A percentile compares a stretch with the other conserved stretches of the same genome.
These are phyloP conservation scores for Exserohilum rostratum DNA, from an alignment of 2,329 filamentous ascomycete species.

Conservation along the genomic window DNA sequence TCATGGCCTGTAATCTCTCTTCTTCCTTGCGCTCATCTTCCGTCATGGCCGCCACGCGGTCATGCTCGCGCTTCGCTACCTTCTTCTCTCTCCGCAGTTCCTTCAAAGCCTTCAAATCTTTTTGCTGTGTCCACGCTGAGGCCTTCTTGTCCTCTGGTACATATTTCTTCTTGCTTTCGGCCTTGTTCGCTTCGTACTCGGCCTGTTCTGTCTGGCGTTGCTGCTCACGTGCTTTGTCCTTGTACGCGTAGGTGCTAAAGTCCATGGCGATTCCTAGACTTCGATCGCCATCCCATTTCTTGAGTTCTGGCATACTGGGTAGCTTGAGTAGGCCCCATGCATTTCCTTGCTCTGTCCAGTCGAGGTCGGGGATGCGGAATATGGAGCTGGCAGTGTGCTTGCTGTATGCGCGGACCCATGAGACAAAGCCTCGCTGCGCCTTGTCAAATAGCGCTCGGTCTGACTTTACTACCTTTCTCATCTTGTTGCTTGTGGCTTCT, in stretches of 20 bases:
- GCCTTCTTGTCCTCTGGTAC: constrained; percentile 36
- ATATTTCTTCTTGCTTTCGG: constrained; percentile 33
- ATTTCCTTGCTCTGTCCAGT: constrained; percentile 81
- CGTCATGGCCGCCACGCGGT: constrained; percentile 31
- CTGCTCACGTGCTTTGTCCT: constrained; percentile 53
- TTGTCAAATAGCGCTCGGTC: constrained; percentile 81
- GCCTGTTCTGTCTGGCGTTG: constrained; percentile 47
- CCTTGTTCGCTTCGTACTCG: constrained; percentile 24
- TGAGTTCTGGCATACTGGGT: constrained; percentile 88
- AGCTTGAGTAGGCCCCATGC: constrained; percentile 87
- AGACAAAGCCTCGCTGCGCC: constrained; percentile 88
- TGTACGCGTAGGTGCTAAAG: constrained; percentile 51
- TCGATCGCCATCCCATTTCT: constrained; percentile 54
- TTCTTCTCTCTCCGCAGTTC: constrained; percentile 46
- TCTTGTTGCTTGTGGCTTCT: constrained; percentile 60
- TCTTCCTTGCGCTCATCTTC: constrained; percentile 43
- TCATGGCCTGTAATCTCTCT: constrained; percentile 42
- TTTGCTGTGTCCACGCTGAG: constrained; percentile 46
- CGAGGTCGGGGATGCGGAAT: constrained; percentile 79
- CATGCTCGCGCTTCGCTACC: constrained; percentile 38
- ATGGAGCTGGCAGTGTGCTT: constrained; percentile 92
- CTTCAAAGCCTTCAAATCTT: constrained; percentile 40
- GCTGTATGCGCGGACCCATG: constrained; percentile 88
- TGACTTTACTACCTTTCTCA: constrained; percentile 64
- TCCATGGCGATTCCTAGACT: constrained; percentile 50